phyloP scores from a whole-genome alignment of 768 basidiomycete genomes.

The Lactarius trivialis region DNA sequence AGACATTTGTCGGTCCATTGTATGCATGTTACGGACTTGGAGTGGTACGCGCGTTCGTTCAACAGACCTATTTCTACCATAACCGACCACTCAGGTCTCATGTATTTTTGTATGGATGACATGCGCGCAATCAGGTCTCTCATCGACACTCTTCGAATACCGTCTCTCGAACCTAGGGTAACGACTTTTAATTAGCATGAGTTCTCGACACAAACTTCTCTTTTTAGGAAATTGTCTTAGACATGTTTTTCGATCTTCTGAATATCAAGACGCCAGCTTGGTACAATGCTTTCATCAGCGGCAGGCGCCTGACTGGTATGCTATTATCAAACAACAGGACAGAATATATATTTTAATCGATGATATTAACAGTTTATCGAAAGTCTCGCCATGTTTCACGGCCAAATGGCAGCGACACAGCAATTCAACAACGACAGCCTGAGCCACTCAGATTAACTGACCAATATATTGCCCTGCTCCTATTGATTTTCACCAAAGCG shows the following conservation, averaged over 20 bases:
- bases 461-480: constrained; percentile 83
- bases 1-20: constrained; percentile 69
- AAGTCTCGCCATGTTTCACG: constrained; percentile 21
- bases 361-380: constrained; percentile 49
- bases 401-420: constrained; percentile 23
- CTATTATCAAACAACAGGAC: not conserved
- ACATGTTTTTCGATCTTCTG: constrained; percentile 90
- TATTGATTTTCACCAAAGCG: constrained; percentile 78
- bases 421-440: constrained; percentile 32
- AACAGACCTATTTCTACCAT: not conserved
- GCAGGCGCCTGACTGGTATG: constrained; percentile 80
- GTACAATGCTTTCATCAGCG: constrained; percentile 89
- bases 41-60: constrained; percentile 54
- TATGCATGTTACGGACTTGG: constrained; percentile 85
- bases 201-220: not conserved
- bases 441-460: constrained; percentile 80
- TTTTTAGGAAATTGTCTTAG: constrained; percentile 78
- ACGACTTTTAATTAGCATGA: constrained; percentile 21
- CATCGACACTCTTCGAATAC: constrained; percentile 80
- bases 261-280: constrained; percentile 90
- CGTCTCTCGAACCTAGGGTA: constrained; percentile 81
- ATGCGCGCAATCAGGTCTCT: constrained; percentile 80
- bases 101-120: constrained; percentile 91
- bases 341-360: not conserved
- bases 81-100: constrained; percentile 49